phyloP scores from a whole-genome alignment of 495 filamentous ascomycete genomes.

The Halenospora varia region DNA sequence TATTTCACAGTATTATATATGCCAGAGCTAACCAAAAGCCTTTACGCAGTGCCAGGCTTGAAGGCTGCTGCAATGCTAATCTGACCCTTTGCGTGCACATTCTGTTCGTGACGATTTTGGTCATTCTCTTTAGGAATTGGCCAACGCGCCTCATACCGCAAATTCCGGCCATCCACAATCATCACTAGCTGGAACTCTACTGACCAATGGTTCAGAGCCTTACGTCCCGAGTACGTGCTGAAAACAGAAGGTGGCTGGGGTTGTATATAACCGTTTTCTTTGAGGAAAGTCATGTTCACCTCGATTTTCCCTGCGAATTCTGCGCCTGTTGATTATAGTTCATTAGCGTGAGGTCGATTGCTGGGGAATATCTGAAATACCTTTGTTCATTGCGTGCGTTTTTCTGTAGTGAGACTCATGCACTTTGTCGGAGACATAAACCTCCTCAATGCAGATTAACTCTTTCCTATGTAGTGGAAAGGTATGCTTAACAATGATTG shows the following conservation, averaged over 20 bases:
- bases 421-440: conserved; percentile 22
- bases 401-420: conserved; percentile 21
- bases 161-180: conserved; percentile 11
- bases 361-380: not conserved
- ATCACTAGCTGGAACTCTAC: conserved; percentile 10
- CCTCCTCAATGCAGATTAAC: conserved; percentile 15
- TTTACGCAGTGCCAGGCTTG: too few relatives aligned
- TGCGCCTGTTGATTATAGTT: conserved; percentile 2
- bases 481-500: conserved; percentile 19
- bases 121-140: too few relatives aligned
- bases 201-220: not conserved
- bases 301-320: conserved; percentile 4
- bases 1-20: too few relatives aligned
- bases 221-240: not conserved
- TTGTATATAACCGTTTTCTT: conserved; percentile 2
- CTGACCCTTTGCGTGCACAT: not conserved
- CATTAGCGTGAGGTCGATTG: not conserved
- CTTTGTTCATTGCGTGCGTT: conserved; percentile 17
- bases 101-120: not conserved
- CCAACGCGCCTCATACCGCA: conserved; percentile 7
- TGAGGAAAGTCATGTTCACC: conserved; percentile 9
- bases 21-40: too few relatives aligned
- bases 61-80: too few relatives aligned
- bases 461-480: conserved; percentile 5
- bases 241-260: not conserved